phyloP scores from a whole-genome alignment of 2,329 filamentous ascomycete species.

The Stylonectria norvegica region DNA sequence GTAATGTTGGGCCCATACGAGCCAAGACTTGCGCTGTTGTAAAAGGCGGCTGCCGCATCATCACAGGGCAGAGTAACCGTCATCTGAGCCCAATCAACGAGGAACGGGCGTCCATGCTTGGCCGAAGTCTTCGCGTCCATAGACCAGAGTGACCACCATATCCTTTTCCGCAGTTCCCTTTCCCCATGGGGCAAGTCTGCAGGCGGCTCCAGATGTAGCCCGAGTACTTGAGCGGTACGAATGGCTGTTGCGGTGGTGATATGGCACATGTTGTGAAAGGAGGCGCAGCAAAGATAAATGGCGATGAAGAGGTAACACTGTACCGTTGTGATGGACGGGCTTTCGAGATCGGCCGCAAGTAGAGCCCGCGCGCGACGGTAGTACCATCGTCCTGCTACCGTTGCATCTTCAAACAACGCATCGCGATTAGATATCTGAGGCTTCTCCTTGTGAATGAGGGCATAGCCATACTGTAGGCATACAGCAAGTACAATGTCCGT shows the following conservation, averaged over 20 bases:
- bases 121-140: constrained; percentile 46
- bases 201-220: constrained; percentile 46
- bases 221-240: constrained; percentile 44
- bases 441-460: constrained; percentile 14
- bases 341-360: constrained; percentile 44
- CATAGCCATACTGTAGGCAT: constrained; percentile 46
- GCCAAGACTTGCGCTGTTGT: constrained; percentile 2
- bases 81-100: neutral
- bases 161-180: constrained; percentile 43
- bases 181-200: constrained; percentile 29
- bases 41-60: neutral
- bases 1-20: constrained; percentile 15
- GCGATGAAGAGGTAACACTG: constrained; percentile 45
- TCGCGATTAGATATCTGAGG: neutral
- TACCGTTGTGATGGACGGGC: constrained; percentile 44
- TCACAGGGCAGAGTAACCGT: neutral
- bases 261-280: constrained; percentile 48
- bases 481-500: constrained; percentile 51
- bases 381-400: constrained; percentile 43
- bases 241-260: constrained; percentile 38
- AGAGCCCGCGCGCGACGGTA: constrained; percentile 46
- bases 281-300: constrained; percentile 46
- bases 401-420: constrained; percentile 29
- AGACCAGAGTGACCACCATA: constrained; percentile 52
- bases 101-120: constrained; percentile 40